These are phyloP conservation scores for Eustoma russellianum DNA, from an alignment of 257 asterid genomes.

Conservation along the genomic window DNA sequence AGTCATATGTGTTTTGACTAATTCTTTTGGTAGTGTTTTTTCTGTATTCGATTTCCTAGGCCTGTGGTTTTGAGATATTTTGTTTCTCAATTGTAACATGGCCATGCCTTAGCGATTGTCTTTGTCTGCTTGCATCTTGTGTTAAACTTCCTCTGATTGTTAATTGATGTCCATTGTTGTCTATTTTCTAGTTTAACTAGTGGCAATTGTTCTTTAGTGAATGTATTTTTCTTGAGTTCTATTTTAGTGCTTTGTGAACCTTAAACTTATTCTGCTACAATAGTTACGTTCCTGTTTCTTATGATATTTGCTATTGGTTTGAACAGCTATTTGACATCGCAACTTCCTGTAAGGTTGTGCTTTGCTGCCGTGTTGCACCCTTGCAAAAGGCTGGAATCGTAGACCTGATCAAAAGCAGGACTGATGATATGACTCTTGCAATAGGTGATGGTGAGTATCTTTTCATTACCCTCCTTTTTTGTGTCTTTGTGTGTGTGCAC, in stretches of 20 bases:
- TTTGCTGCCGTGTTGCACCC: slow-evolving; percentile 98
- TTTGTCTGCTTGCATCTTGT: too few species aligned
- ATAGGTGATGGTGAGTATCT: slow-evolving; percentile 88
- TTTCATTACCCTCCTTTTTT: background rate
- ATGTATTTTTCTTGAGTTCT: slow-evolving; percentile 2
- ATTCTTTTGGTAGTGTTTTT: too few species aligned
- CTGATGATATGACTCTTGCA: slow-evolving; percentile 97
- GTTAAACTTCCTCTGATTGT: too few species aligned
- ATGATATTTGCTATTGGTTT: slow-evolving; percentile 17
- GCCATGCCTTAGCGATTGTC: too few species aligned
- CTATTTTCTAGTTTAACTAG: too few species aligned
- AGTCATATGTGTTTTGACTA: too few species aligned
- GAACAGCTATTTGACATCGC: slow-evolving; percentile 90
- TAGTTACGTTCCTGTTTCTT: slow-evolving; percentile 17
- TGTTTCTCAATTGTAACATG: too few species aligned
- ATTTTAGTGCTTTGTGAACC: background rate
- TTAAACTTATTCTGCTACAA: background rate
- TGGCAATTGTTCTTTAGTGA: too few species aligned
- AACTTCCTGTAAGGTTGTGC: slow-evolving; percentile 75
- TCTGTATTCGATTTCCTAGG: too few species aligned
- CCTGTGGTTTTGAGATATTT: too few species aligned
- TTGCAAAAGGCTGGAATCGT: slow-evolving; percentile 98
- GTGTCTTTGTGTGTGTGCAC: slow-evolving; percentile 2
- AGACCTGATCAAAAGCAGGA: slow-evolving; percentile 80
- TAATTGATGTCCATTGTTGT: too few species aligned